Base-by-base conservation (phyloP, 768 basidiomycete species). In the Suillus spraguei region DNA sequence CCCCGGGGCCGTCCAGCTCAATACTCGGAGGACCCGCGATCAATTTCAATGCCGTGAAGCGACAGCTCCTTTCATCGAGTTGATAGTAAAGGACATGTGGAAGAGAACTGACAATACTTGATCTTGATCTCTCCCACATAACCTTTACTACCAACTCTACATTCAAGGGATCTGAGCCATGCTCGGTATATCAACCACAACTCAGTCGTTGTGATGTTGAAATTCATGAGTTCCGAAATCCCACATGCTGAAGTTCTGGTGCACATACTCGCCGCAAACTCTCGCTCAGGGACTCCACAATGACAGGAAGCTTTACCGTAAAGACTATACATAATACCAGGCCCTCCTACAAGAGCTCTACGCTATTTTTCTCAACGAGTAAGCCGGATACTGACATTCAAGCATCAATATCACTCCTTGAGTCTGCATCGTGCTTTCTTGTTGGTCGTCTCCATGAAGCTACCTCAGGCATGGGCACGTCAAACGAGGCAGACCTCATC, bases 191-290 rank as follows among this genome's bases (percentile, higher is more conserved):
- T 28, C 28, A 28, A 28, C 28, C 28, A 28, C 28, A 28, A 4
- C 28, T 28, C 4, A 28, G 28, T 4, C 28, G 28, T 28, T 28
- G 28, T 28, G 28, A 28, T 28, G 28, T 28, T 4, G 28, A 28
- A 28, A 28, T 4, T 4, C 28, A 28, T 28, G 28, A 28, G 28
- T 70, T 11, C 65, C 76, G 11, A 80, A 82, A 66, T 70, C 79
- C 0, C 81, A 79, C 17, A 78, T n/a, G n/a, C n/a, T n/a, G n/a
- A n/a, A n/a, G n/a, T n/a, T n/a, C n/a, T n/a, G n/a, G n/a, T n/a
- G n/a, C n/a, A n/a, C n/a, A n/a, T n/a, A n/a, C n/a, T n/a, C n/a
- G n/a, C n/a, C n/a, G 38, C 28, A 62, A 22, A 42, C 22, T 42
- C 38, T 61, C 54, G 22, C 41, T 38, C 20, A 61, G 39, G 28